Evolutionary conservation across 345 rosid species (phyloP).

Genomic region (Triadica sebifera): DNA sequence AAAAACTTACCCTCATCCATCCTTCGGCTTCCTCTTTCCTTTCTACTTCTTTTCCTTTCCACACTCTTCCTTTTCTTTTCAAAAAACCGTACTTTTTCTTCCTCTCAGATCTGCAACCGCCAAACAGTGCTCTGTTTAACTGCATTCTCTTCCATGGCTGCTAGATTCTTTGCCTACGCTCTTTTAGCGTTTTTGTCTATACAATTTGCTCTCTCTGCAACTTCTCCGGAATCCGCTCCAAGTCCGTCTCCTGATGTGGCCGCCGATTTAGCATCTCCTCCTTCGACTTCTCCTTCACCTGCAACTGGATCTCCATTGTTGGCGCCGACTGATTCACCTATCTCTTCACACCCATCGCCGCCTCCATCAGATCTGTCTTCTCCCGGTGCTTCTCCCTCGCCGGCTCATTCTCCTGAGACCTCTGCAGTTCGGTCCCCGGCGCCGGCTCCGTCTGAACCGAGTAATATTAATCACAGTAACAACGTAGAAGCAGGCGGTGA

Average conservation of each 20-base stretch:
- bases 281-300: slow-evolving; percentile 14
- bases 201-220: slow-evolving; percentile 16
- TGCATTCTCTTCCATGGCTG: slow-evolving; percentile 21
- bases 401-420: slow-evolving; percentile 21
- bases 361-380: slow-evolving; percentile 27
- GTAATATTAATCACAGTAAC: slow-evolving; percentile 35
- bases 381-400: background rate
- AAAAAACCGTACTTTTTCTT: slow-evolving; percentile 2
- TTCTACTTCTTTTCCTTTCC: background rate
- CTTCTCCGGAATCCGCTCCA: slow-evolving; percentile 11
- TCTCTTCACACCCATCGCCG: slow-evolving; percentile 27
- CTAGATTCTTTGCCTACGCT: background rate
- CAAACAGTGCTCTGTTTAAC: slow-evolving; percentile 9
- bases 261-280: background rate
- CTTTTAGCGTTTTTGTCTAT: background rate
- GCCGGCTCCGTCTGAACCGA: slow-evolving; percentile 11
- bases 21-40: background rate
- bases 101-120: slow-evolving; percentile 15
- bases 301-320: slow-evolving; percentile 24
- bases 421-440: slow-evolving; percentile 31
- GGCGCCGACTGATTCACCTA: slow-evolving; percentile 25
- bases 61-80: background rate
- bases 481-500: slow-evolving; percentile 21
- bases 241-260: slow-evolving; percentile 11
- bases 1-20: background rate